Evolutionary conservation across 768 basidiomycete genomes (phyloP), one percentile per base, ranked within the genome.

Genomic region (Rossbeevera mucosa): DNA sequence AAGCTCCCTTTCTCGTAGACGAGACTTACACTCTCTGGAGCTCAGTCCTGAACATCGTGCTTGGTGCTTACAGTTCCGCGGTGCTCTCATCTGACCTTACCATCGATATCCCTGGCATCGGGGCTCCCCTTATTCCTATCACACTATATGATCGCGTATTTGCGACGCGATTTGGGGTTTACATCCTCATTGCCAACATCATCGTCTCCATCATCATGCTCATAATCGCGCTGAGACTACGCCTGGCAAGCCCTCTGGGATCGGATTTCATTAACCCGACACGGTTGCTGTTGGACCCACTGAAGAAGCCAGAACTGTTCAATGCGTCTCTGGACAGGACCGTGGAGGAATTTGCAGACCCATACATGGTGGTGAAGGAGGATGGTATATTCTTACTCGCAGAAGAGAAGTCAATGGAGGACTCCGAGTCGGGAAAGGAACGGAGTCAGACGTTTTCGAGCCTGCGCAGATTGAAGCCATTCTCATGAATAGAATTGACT

Each of bases 281-380:
- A 7, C 44, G 53, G 14, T 26, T 59, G 20, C 47, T 62, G 8
- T 30, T 62, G 51, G 38, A 59, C 8, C 45, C 54, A 12, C 1
- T 62, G 47, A 51, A 42, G 50, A 48, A 51, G 14, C 31, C 59
- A 9, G 52, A 52, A 8, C 24, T 58, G 4, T 61, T 61, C 50
- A 49, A 61, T 16, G 47, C 50, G 1, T 42, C 56, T 16, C 11
- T 57, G 40, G 7, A 12, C 0, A 43, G 28, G 22, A 57, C 51
- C 5, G 7, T 60, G 20, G 40, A 47, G 3, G 22, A 36, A 5
- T 43, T 43, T 14, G 48, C 13, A 24, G 38, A 57, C 24, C 56
- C 48, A 4, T 54, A 49, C 22, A 43, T 58, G 40, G 14, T 53
- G 11, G 53, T 55, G 14, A 20, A 14, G 42, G 53, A 48, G 11